Evolutionary conservation across 306 rosid species (phyloP).

Genomic region (Inga laurina): DNA sequence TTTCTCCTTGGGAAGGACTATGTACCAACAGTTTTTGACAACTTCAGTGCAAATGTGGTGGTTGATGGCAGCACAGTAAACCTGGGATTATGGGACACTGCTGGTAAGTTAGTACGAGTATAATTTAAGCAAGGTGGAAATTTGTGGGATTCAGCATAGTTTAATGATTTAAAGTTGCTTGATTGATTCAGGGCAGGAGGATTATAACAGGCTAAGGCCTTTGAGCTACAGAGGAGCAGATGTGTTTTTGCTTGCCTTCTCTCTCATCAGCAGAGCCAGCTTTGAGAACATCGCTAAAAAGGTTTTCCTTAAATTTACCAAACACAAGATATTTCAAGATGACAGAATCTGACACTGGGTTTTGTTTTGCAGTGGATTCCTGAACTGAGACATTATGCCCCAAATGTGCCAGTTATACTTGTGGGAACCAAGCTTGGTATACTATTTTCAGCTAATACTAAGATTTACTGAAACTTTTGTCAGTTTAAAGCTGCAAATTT

Average conservation of each 20-base stretch:
- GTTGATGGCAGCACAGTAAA: constrained; percentile 94
- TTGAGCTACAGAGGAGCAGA: constrained; percentile 95
- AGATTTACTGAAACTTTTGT: constrained; percentile 2
- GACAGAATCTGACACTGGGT: constrained; percentile 27
- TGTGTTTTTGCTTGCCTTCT: constrained; percentile 90
- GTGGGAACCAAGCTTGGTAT: constrained; percentile 62
- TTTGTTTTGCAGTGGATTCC: constrained; percentile 71
- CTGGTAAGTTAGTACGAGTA: constrained; percentile 52
- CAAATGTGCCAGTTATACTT: constrained; percentile 70
- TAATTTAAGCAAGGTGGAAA: background rate
- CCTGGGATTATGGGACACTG: constrained; percentile 94
- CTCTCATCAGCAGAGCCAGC: constrained; percentile 95
- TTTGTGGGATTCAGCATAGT: background rate
- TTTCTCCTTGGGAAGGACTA: constrained; percentile 58
- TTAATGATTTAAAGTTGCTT: constrained; percentile 14
- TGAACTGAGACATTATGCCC: constrained; percentile 80
- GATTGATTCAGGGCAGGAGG: constrained; percentile 77
- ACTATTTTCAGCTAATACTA: constrained; percentile 21
- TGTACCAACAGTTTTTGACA: constrained; percentile 93
- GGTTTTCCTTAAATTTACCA: constrained; percentile 41
- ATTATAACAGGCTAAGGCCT: constrained; percentile 94
- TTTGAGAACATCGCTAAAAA: constrained; percentile 88
- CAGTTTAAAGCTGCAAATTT: constrained; percentile 18
- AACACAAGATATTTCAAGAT: background rate
- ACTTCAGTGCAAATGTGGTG: constrained; percentile 96